phyloP scores from a whole-genome alignment of 305 asterid genomes.

The Lippia alba region DNA sequence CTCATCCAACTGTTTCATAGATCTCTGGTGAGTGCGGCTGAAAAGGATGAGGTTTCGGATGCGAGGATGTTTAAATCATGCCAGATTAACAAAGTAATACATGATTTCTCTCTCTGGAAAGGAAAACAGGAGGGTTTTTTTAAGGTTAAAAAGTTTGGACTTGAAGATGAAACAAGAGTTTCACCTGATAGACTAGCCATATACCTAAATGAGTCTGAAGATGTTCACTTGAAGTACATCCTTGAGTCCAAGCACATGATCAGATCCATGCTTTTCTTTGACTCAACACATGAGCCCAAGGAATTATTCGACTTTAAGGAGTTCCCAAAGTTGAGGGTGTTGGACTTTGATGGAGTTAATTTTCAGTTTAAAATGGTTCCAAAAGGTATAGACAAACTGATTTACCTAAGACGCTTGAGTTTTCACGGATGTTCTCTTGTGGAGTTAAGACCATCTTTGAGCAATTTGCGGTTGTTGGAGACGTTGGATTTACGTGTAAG shows the following conservation, averaged over 20 bases:
- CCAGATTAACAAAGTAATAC: constrained; percentile 19
- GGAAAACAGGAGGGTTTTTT: constrained; percentile 24
- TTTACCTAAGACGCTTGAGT: constrained; percentile 36
- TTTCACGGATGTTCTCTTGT: constrained; percentile 33
- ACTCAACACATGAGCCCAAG: neutral
- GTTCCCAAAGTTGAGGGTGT: constrained; percentile 16
- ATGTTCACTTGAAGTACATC: neutral
- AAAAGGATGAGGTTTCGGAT: neutral
- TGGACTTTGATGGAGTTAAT: constrained; percentile 38
- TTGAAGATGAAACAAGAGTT: neutral
- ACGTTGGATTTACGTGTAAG: constrained; percentile 36
- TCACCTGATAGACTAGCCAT: neutral
- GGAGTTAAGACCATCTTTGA: constrained; percentile 24
- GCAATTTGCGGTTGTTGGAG: constrained; percentile 31
- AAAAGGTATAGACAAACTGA: neutral
- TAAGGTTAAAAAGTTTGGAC: neutral
- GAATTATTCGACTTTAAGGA: neutral
- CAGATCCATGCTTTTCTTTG: constrained; percentile 23
- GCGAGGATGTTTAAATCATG: neutral
- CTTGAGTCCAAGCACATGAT: neutral
- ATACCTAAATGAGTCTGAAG: neutral
- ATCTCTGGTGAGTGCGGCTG: constrained; percentile 3
- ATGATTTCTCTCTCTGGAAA: neutral
- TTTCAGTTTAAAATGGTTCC: neutral
- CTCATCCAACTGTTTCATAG: constrained; percentile 4